Evolutionary conservation across 306 rosid species (phyloP), one percentile per base, ranked within the genome.

Genomic region (Medicago arabica): DNA sequence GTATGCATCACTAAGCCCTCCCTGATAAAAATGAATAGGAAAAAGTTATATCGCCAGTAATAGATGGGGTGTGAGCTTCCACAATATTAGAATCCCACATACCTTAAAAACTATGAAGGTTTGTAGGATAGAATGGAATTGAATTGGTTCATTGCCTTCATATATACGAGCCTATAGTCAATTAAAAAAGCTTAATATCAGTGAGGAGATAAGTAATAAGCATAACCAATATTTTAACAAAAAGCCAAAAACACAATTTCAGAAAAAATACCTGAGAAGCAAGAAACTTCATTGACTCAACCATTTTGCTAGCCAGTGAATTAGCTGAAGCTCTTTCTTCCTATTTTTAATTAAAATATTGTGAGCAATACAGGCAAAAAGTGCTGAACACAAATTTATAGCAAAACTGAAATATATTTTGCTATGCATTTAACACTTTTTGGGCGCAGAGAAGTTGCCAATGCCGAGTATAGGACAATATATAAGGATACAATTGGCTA

Each of bases 1-100:
- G 84, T 92, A 96, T 81, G 89, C 98, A 72, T 88, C 89, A 85
- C 96, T 91, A 40, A 88, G 90, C 74, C 99, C 99, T 25, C 99
- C 99, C 99, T 96, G 85, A 68, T 46, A 13, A 44, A 68, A 68
- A 68, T 44, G 58, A 46, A 72, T 53, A 67, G 75, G 69, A 46
- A 73, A 81, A 79, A 79, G 72, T 67, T 65, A 67, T 40, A 63
- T 65, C 54, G 53, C 19, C 49, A 75, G 78, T 76, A 72, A 50
- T 18, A 31, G 13, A 71, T 53, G 51, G 51, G 21, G n/a, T 18
- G 36, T 14, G 23, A 69, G 54, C 73, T 81, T 61, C 69, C 58
- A 43, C 38, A 55, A 62, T 51, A 67, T 59, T 49, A 75, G 43
- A 57, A 62, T 79, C 70, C 70, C 46, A 88, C 96, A 38, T 80